phyloP scores from a whole-genome alignment of 305 asterid genomes.

The Fraxinus greggii region DNA sequence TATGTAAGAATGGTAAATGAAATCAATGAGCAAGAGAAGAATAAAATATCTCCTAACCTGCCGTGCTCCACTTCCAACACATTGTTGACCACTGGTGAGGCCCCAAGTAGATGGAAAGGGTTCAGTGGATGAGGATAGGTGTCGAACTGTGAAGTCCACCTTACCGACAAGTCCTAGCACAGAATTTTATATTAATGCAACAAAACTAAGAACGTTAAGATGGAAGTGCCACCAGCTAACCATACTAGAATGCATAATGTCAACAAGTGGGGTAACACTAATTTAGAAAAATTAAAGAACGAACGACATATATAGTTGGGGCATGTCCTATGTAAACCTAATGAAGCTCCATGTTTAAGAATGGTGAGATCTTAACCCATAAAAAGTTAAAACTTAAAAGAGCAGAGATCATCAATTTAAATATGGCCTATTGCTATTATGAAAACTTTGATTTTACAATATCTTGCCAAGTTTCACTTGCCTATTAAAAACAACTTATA shows the following conservation, averaged over 20 bases:
- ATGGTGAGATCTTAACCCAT: not conserved
- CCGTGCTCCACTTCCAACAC: constrained; percentile 64
- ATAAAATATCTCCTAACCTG: constrained; percentile 47
- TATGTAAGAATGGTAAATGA: constrained; percentile 8
- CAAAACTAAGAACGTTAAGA: not conserved
- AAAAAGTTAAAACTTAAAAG: not conserved
- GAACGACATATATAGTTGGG: not conserved
- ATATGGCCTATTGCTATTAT: not conserved
- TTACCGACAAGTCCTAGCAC: constrained; percentile 73
- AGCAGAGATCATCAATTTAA: not conserved
- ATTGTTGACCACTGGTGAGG: constrained; percentile 58
- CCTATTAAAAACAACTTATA: not conserved
- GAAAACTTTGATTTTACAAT: not conserved
- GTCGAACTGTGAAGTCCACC: constrained; percentile 96
- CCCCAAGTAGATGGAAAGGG: constrained; percentile 63
- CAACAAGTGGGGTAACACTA: not conserved
- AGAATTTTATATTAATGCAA: constrained; percentile 7
- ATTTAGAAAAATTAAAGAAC: constrained; percentile 8
- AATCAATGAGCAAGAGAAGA: constrained; percentile 14
- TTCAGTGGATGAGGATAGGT: constrained; percentile 73
- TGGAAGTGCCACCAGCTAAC: not conserved
- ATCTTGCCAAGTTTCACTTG: not conserved
- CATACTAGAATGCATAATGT: not conserved
- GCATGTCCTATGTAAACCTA: not conserved
- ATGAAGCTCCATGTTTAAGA: not conserved